Conservation (phyloP, 305 asterid genomes). For the Plantago rigida region DNA sequence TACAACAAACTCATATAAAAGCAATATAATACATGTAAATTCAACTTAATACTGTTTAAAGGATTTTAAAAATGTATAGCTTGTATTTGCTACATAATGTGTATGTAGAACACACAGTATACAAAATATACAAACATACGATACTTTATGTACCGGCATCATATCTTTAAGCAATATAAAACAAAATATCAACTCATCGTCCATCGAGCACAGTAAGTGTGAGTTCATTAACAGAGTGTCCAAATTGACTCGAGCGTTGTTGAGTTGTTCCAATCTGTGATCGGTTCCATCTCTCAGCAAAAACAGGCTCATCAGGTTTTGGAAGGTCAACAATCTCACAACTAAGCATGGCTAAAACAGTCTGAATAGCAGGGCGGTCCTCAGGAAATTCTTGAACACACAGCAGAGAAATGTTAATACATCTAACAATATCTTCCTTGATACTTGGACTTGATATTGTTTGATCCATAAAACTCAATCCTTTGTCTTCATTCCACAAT, state of each 20-base stretch:
- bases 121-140: no score
- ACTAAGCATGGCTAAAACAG: constrained; percentile 21
- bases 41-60: no score
- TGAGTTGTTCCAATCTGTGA: constrained; percentile 20
- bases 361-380: constrained; percentile 25
- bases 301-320: constrained; percentile 14
- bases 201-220: constrained; percentile 32
- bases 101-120: no score
- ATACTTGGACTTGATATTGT: constrained; percentile 13
- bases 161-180: not conserved
- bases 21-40: no score
- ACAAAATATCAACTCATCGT: constrained; percentile 15
- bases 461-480: constrained; percentile 29
- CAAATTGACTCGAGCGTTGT: constrained; percentile 12
- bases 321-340: constrained; percentile 21
- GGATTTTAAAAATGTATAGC: not conserved
- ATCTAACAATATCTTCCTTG: constrained; percentile 30
- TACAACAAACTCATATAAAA: no score
- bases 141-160: not conserved
- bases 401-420: constrained; percentile 38
- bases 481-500: constrained; percentile 41
- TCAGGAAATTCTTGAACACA: constrained; percentile 49
- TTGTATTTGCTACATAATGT: not conserved
- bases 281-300: constrained; percentile 39
- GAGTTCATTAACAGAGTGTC: constrained; percentile 31